Evolutionary conservation across 495 filamentous ascomycete species (phyloP).

Genomic region (Ramalina peruviana): DNA sequence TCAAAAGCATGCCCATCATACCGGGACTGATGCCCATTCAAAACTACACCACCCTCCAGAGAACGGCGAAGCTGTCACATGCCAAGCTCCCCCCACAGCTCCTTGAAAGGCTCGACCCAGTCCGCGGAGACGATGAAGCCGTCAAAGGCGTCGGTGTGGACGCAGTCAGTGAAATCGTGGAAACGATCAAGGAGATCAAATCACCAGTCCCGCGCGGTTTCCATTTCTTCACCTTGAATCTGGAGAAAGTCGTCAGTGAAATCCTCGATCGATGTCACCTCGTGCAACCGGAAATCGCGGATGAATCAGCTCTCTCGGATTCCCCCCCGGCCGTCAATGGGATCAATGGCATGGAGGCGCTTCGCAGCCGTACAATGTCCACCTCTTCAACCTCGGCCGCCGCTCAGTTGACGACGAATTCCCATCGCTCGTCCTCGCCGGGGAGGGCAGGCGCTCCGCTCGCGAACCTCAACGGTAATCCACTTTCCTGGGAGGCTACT

Average conservation of each 20-base stretch:
- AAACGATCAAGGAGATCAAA: slow-evolving; percentile 50
- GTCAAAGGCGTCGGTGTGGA: slow-evolving; percentile 65
- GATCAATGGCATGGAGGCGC: slow-evolving; percentile 23
- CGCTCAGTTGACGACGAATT: slow-evolving; percentile 53
- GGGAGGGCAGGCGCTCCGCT: slow-evolving; percentile 24
- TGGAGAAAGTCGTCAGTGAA: slow-evolving; percentile 91
- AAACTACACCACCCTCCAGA: slow-evolving; percentile 85
- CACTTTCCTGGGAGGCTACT: slow-evolving; percentile 87
- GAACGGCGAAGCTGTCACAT: slow-evolving; percentile 91
- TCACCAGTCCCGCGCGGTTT: slow-evolving; percentile 56
- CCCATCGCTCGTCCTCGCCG: slow-evolving; percentile 26
- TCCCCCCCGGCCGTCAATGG: slow-evolving; percentile 22
- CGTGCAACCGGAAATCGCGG: slow-evolving; percentile 43
- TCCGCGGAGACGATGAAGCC: slow-evolving; percentile 82
- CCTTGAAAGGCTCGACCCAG: slow-evolving; percentile 55
- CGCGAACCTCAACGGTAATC: slow-evolving; percentile 56
- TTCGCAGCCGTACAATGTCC: slow-evolving; percentile 15
- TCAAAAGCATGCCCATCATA: slow-evolving; percentile 81
- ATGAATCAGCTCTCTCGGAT: slow-evolving; percentile 36
- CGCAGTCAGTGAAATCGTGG: slow-evolving; percentile 56
- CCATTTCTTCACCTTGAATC: slow-evolving; percentile 94
- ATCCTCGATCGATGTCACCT: slow-evolving; percentile 77
- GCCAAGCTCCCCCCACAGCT: slow-evolving; percentile 62
- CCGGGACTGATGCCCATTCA: slow-evolving; percentile 96
- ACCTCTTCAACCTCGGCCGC: slow-evolving; percentile 33